Base-by-base conservation (phyloP, 2,329 filamentous ascomycete genomes). In the Ceratocystiopsis minuta region DNA sequence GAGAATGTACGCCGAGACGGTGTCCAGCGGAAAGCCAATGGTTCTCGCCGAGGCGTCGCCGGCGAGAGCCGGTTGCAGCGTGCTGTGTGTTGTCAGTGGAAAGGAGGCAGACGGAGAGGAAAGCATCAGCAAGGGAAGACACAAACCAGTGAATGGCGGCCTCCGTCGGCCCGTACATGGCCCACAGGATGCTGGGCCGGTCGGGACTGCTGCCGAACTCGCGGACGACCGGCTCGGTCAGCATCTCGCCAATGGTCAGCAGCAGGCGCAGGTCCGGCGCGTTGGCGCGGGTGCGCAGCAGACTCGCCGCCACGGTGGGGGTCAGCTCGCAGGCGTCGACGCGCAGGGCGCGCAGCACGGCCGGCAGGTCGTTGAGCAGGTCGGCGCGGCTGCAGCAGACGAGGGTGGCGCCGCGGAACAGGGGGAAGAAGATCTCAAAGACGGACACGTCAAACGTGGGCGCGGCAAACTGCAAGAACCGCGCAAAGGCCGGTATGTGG, bases 131-230 rank as follows among this genome's bases (percentile, higher is more conserved):
- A n/a, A n/a, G n/a, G n/a, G n/a, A n/a, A n/a, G n/a, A n/a, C n/a
- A n/a, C n/a, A n/a, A n/a, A 70, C 68, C 72, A 95, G 55, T 95
- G 87, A 44, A 95, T 93, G 0, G 86, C 76, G 9, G 84, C 84
- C 60, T 95, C 87, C 0, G 87, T 95, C 2, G 87, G 87, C 0
- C 87, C 87, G 54, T 95, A 95, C 85, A 94, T 93, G 32, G 78
- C 87, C 70, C 84, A 87, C 1, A 95, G 65, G 36, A 93, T 76
- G 49, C 80, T 78, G 2, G 63, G 55, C 9, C 59, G 60, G 0
- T 53, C 54, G 0, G 57, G 53, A 11, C 64, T 61, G 32, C 32
- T 15, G 3, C 73, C 73, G 6, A 90, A 95, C 53, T 92, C 84
- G 33, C 72, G 62, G 17, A 94, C 67, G 2, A 95, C 78, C 10